These are phyloP conservation scores for Elsinoe ampelina DNA, from an alignment of 2,329 filamentous ascomycete genomes.

Conservation along the genomic window DNA sequence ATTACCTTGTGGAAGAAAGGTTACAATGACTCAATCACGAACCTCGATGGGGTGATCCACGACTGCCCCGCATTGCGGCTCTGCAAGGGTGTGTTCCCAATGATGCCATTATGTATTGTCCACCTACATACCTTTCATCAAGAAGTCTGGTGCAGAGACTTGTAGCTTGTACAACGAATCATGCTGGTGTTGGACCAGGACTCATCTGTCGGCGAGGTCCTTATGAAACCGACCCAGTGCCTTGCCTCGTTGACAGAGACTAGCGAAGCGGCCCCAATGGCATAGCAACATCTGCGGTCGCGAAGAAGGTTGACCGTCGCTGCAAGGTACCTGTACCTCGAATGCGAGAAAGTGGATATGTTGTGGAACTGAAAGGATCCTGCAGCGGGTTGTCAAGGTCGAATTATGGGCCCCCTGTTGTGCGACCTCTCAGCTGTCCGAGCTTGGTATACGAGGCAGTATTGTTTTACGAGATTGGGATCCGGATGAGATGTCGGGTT, in stretches of 20 bases:
- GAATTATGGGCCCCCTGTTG: slow-evolving; percentile 4
- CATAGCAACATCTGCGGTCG: background rate
- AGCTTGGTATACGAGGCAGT: background rate
- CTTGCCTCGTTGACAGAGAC: background rate
- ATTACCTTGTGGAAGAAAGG: too few species aligned
- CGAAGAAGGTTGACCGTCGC: background rate
- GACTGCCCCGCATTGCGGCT: background rate
- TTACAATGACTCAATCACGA: background rate
- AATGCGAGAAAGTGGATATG: background rate
- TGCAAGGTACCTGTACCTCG: background rate
- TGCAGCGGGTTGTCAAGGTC: slow-evolving; percentile 12
- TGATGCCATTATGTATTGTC: background rate
- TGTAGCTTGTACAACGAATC: too few species aligned
- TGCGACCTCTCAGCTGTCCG: background rate
- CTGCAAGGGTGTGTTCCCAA: background rate
- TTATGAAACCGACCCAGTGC: background rate
- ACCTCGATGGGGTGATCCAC: background rate
- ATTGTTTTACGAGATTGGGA: too few species aligned
- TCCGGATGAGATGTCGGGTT: background rate
- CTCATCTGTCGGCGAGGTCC: too few species aligned
- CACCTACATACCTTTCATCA: background rate
- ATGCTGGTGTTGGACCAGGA: too few species aligned
- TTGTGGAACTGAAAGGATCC: background rate
- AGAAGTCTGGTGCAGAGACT: too few species aligned
- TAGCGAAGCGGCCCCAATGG: background rate